These are phyloP conservation scores for Epichloe hybrida DNA, from an alignment of 2,329 filamentous ascomycete genomes.

Conservation along the genomic window DNA sequence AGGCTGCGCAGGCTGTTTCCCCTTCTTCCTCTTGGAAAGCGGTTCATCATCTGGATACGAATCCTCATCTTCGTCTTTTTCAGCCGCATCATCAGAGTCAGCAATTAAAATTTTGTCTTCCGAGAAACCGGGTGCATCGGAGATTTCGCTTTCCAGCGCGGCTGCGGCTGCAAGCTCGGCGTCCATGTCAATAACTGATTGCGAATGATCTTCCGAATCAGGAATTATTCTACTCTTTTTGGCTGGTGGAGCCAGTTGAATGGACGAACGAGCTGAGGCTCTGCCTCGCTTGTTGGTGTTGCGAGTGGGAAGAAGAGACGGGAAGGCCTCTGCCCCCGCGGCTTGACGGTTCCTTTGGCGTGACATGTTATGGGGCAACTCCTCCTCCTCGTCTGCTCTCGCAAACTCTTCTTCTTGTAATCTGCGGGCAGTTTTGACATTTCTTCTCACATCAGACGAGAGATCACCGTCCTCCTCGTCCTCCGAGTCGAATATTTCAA, in stretches of 20 bases:
- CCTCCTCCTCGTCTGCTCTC: conserved; percentile 3
- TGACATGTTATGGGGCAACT: conserved; percentile 4
- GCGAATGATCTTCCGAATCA: conserved; percentile 15
- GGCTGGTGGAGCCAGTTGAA: conserved; percentile 10
- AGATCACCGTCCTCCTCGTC: conserved; percentile 21
- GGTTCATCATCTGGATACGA: conserved; percentile 18
- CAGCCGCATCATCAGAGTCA: conserved; percentile 8
- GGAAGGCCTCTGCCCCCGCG: neutral
- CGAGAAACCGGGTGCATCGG: conserved; percentile 3
- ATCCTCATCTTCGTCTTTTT: conserved; percentile 3
- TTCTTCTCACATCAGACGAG: conserved; percentile 12
- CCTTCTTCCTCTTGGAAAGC: conserved; percentile 10
- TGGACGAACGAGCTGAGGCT: conserved; percentile 10
- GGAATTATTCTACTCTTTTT: conserved; percentile 19
- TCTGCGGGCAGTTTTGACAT: conserved; percentile 20
- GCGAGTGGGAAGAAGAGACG: conserved; percentile 5
- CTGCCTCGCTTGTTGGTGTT: conserved; percentile 13
- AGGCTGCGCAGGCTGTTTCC: conserved; percentile 5
- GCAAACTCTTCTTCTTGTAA: conserved; percentile 21
- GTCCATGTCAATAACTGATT: conserved; percentile 18
- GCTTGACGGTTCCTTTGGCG: neutral
- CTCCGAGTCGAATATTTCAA: conserved; percentile 28
- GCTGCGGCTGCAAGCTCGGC: conserved; percentile 16
- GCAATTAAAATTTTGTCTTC: conserved; percentile 9
- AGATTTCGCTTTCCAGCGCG: conserved; percentile 9